Evolutionary conservation across 1,284 basidiomycete genomes (phyloP).

Genomic region (Dichomitus squalens): DNA sequence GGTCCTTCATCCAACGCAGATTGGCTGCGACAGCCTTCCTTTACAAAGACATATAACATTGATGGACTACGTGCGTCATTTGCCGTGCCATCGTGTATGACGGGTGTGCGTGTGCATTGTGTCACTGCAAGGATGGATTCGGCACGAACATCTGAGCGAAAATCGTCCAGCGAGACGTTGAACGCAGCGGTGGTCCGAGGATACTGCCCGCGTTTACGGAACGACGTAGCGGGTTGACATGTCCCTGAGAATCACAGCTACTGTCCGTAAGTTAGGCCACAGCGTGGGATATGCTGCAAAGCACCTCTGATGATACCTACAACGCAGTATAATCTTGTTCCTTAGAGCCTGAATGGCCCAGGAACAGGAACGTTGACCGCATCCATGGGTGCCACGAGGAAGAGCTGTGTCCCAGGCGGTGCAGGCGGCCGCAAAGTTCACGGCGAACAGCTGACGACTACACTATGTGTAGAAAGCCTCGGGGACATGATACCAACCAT

Average conservation of each 20-base stretch:
- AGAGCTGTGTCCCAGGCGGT: conserved; percentile 17
- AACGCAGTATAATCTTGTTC: background rate
- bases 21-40: background rate
- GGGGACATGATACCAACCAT: background rate
- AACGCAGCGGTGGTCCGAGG: conserved; percentile 18
- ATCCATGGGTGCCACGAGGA: conserved; percentile 13
- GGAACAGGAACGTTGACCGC: conserved; percentile 16
- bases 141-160: conserved; percentile 2
- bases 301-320: conserved; percentile 1
- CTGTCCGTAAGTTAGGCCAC: conserved; percentile 3
- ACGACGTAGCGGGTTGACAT: background rate
- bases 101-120: background rate
- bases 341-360: background rate
- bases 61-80: conserved; percentile 10
- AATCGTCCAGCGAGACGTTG: background rate
- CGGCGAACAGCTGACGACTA: conserved; percentile 6
- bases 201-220: conserved; percentile 2
- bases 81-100: conserved; percentile 1
- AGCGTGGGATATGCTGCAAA: background rate
- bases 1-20: background rate
- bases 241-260: conserved; percentile 10
- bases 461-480: background rate
- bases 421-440: background rate
- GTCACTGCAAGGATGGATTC: background rate
- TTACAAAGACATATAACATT: conserved; percentile 12